These are phyloP conservation scores for Bocquillonia castaneifolia DNA, from an alignment of 441 rosid species.

Conservation along the genomic window DNA sequence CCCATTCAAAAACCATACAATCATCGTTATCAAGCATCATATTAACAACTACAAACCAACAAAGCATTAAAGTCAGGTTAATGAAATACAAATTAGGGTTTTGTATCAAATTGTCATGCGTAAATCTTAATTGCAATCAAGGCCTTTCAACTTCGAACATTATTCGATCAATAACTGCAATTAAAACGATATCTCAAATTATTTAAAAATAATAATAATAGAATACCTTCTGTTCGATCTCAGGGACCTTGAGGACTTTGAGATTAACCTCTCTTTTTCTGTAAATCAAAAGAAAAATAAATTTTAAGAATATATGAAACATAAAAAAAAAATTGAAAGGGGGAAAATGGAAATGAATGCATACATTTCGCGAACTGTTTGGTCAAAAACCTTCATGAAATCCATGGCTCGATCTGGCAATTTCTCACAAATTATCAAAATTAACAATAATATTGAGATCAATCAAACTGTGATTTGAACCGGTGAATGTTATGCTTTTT, in stretches of 20 bases:
- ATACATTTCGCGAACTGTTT: constrained; percentile 95
- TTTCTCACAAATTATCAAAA: too few species aligned
- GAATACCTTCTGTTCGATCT: constrained; percentile 90
- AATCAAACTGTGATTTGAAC: too few species aligned
- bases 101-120: background rate
- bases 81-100: background rate
- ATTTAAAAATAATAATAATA: too few species aligned
- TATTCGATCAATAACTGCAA: too few species aligned
- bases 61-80: background rate
- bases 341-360: constrained; percentile 21
- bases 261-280: constrained; percentile 99
- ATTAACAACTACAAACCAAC: too few species aligned
- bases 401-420: constrained; percentile 63
- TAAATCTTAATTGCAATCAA: background rate
- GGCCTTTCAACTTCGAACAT: too few species aligned
- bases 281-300: constrained; percentile 12
- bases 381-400: constrained; percentile 96
- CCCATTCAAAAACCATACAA: background rate
- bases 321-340: background rate
- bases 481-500: too few species aligned
- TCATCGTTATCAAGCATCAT: background rate
- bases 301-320: background rate
- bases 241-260: constrained; percentile 94
- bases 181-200: too few species aligned
- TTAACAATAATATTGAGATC: too few species aligned